Conservation (phyloP, 176 grass and related monocot genomes). For the maize (Zea mays) region DNA sequence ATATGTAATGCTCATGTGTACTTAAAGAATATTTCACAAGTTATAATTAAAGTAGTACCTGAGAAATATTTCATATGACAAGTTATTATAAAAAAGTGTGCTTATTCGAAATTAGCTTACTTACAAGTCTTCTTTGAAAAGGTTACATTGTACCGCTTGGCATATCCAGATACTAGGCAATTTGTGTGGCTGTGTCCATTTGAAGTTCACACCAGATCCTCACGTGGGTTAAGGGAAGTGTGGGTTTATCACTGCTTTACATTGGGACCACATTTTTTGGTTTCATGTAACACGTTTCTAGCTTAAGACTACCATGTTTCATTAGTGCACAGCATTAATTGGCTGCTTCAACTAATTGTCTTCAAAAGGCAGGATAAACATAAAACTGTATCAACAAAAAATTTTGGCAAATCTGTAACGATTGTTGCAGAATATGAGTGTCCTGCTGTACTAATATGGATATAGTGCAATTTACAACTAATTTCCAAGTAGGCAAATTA, state of each 20-base stretch:
- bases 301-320: background rate
- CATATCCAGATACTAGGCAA: background rate
- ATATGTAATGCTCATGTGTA: background rate
- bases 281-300: background rate
- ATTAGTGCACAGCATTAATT: background rate
- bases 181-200: background rate
- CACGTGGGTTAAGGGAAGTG: background rate
- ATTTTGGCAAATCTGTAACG: background rate
- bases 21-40: background rate
- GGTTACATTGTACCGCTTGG: background rate
- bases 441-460: background rate
- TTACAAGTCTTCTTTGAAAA: background rate
- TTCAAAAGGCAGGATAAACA: background rate
- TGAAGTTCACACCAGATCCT: background rate
- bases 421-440: background rate
- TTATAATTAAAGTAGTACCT: background rate
- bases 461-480: constrained; percentile 14
- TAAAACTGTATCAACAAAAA: background rate
- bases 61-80: background rate
- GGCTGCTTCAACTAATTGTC: background rate
- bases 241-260: background rate
- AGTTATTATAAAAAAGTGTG: background rate
- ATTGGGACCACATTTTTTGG: background rate
- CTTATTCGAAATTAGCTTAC: background rate
- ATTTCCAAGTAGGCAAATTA: constrained; percentile 8